Evolutionary conservation across 345 rosid species (phyloP), one percentile per base, ranked within the genome.

Genomic region (Hibiscus mutabilis): DNA sequence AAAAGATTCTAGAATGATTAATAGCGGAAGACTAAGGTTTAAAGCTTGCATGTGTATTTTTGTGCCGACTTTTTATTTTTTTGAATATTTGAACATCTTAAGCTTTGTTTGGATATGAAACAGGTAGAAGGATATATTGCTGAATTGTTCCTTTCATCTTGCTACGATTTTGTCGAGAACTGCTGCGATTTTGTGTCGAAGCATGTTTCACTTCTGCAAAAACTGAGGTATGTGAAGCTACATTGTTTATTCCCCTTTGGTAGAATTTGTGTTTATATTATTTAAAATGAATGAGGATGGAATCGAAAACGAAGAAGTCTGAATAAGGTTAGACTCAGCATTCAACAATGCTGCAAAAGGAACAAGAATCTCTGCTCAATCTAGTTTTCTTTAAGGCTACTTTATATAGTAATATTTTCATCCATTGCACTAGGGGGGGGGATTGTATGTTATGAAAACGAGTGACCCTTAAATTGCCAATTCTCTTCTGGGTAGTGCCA

Each of bases 71-170:
- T 33, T 33, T 33, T n/a, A n/a, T 0, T 35, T 42, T 42, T 21
- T 62, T 44, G 13, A 18, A 31, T 57, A 19, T 61, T n/a, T 68
- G 22, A 15, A 25, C 55, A 35, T n/a, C 1, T 62, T 62, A 3
- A 16, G 5, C 2, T 42, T 46, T 31, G 24, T 56, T 55, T 55
- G 3, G 2, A 16, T 6, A 51, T 80, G 78, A 66, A 64, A 74
- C 81, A 95, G 99, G 96, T 89, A 22, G 96, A 88, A 64, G 98
- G 98, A 62, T 91, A 92, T 40, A 78, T 90, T 46, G 89, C 79
- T 58, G 99, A 95, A 77, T 47, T 87, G 79, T 82, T 73, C 21
- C 71, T 75, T 63, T 87, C 86, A 0, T 88, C 84, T 76, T 89
- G 91, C 82, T 89, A 92, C 65, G 93, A 90, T 72, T 86, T 84